Evolutionary conservation across 805 yeast genomes (phyloP), one percentile per base, ranked within the genome.

Genomic region (Yarrowia alimentaria): DNA sequence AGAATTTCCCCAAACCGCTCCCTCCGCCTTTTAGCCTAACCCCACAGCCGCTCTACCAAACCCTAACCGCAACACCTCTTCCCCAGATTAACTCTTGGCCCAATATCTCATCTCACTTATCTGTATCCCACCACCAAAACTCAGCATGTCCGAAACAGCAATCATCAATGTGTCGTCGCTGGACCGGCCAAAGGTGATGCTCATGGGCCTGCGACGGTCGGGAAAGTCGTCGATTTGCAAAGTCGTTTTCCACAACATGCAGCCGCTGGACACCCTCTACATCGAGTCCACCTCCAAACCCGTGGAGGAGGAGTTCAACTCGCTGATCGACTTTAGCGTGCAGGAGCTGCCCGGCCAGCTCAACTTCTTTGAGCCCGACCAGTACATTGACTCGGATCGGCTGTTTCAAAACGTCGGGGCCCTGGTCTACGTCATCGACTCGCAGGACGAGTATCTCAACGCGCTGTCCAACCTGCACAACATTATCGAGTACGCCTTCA

Each of bases 211-310:
- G 26, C 77, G 96, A 61, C 67, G 79, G 77, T 73, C 58, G 49
- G 99, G 99, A 11, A 93, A 93, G 67, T 87, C 96, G 7, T 89
- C 97, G 3, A 93, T 93, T 24, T 83, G 96, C 61, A 89, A 91
- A 63, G 98, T 93, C 11, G 94, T 93, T 1, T 93, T 93, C 67
- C 96, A 91, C 65, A 85, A 87, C 63, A 88, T 93, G 95, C 95
- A 86, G 62, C 97, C 99, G 1, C 71, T 89, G 55, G 97, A 91
- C 61, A 90, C 98, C 0, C 67, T 91, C 37, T 91, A 91, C 61
- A 69, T 93, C 51, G 98, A 91, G 59, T 80, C 90, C 47, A 91
- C 99, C 0, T 78, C 94, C 2, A 85, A 82, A 60, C 96, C 96
- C 4, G 85, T 94, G 3, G 76, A 84, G 11, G 96, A 89, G 60